These are phyloP conservation scores for Fusarium sp. DNA, from an alignment of 2,329 filamentous ascomycete species.

Conservation along the genomic window DNA sequence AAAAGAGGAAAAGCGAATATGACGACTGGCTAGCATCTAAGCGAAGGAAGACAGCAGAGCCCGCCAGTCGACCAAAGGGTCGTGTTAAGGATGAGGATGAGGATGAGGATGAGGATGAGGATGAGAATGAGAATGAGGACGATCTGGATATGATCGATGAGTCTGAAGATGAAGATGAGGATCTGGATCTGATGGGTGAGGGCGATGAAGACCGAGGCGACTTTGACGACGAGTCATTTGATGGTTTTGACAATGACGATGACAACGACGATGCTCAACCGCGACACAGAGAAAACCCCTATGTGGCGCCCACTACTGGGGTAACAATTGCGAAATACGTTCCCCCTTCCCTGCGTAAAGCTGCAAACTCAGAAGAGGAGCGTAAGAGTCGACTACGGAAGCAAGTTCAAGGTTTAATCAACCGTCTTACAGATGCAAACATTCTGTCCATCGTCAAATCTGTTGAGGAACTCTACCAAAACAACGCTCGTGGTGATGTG, in stretches of 20 bases:
- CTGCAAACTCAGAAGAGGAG: constrained; percentile 74
- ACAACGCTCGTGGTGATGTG: constrained; percentile 88
- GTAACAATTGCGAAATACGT: constrained; percentile 79
- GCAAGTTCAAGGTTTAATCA: constrained; percentile 89
- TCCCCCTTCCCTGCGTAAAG: constrained; percentile 83
- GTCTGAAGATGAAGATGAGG: constrained; percentile 39
- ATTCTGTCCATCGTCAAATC: constrained; percentile 86
- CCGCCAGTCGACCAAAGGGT: constrained; percentile 19
- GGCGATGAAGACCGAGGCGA: constrained; percentile 50
- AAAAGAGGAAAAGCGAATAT: constrained; percentile 70
- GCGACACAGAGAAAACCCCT: constrained; percentile 84
- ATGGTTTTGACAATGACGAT: constrained; percentile 57
- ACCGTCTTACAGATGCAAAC: constrained; percentile 92
- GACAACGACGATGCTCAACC: constrained; percentile 56
- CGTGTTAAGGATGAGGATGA: constrained; percentile 45
- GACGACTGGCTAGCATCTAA: constrained; percentile 73
- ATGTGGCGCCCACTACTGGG: constrained; percentile 76
- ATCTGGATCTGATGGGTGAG: constrained; percentile 43
- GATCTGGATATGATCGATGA: constrained; percentile 42
- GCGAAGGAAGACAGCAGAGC: constrained; percentile 60
- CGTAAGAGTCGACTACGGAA: constrained; percentile 77
- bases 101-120: constrained; percentile 13
- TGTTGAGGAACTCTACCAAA: constrained; percentile 85
- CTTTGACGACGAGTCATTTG: constrained; percentile 55
- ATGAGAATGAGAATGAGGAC: constrained; percentile 42